phyloP scores from a whole-genome alignment of 495 filamentous ascomycete species.

The Penicillium lagena region DNA sequence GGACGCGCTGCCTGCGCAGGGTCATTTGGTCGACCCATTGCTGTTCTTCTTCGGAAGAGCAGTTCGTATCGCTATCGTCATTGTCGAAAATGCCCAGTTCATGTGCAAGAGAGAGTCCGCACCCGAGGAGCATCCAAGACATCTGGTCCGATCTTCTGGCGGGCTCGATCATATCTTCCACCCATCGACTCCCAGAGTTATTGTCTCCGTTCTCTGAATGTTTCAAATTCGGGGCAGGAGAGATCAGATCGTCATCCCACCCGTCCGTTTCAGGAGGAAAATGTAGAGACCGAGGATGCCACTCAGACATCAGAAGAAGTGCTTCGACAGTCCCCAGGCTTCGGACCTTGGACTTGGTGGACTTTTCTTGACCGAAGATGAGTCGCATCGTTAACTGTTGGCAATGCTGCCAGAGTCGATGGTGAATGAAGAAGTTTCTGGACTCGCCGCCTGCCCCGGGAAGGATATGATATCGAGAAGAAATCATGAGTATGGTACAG shows the following conservation, averaged over 20 bases:
- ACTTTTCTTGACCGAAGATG: constrained; percentile 45
- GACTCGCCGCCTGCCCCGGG: constrained; percentile 46
- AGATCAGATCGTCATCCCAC: constrained; percentile 40
- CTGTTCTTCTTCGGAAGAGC: constrained; percentile 14
- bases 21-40: constrained; percentile 31
- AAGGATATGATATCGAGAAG: constrained; percentile 45
- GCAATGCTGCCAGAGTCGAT: constrained; percentile 48
- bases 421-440: constrained; percentile 49
- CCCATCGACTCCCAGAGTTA: constrained; percentile 29
- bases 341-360: constrained; percentile 34
- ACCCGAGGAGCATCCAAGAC: constrained; percentile 51
- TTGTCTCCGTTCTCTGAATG: constrained; percentile 8
- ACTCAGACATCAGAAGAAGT: constrained; percentile 48
- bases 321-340: constrained; percentile 48
- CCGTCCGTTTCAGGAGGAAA: constrained; percentile 47
- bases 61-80: constrained; percentile 9
- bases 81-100: constrained; percentile 45
- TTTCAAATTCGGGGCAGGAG: constrained; percentile 7
- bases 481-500: constrained; percentile 48
- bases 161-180: constrained; percentile 46
- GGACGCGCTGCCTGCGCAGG: constrained; percentile 36
- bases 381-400: constrained; percentile 45
- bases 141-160: constrained; percentile 49
- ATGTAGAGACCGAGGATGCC: constrained; percentile 48
- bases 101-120: constrained; percentile 43